Percentiles rank a stretch among this genome's conserved stretches.
Conservation (phyloP, 352 stramenopile species). For the Globisporangium iwayamae region DNA sequence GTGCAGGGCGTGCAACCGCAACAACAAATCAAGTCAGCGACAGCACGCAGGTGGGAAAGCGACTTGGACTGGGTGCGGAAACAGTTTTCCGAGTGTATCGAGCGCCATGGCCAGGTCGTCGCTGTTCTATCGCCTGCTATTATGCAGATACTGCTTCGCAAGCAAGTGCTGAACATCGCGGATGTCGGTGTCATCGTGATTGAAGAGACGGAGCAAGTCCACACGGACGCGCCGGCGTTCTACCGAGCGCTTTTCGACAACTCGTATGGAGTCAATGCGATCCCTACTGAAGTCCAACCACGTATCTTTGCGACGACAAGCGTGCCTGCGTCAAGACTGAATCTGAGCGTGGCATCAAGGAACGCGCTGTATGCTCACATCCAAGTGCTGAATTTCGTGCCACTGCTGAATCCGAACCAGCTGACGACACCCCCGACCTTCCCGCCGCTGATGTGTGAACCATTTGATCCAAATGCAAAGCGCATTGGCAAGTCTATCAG, state of each 20-base stretch:
- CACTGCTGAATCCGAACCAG: conserved; percentile 27
- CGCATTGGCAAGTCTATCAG: neutral
- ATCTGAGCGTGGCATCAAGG: conserved; percentile 26
- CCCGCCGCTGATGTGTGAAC: conserved; percentile 49
- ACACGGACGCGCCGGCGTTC: conserved; percentile 56
- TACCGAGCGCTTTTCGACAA: conserved; percentile 35
- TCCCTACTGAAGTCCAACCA: conserved; percentile 4
- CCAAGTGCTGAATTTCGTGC: conserved; percentile 58
- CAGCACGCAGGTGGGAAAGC: conserved; percentile 21
- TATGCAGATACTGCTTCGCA: conserved; percentile 39
- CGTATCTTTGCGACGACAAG: conserved; percentile 62
- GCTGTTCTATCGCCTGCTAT: conserved; percentile 43
- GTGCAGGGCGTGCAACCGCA: neutral
- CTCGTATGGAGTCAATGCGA: conserved; percentile 11
- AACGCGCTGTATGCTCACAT: conserved; percentile 67
- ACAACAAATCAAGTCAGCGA: neutral
- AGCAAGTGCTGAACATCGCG: conserved; percentile 18
- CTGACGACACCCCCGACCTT: conserved; percentile 19
- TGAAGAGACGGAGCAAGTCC: conserved; percentile 63
- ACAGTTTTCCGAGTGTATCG: conserved; percentile 16
- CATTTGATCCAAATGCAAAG: conserved; percentile 24
- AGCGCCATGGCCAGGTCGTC: conserved; percentile 25
- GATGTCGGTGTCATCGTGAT: conserved; percentile 52
- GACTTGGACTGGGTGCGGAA: conserved; percentile 16
- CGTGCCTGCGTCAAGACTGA: conserved; percentile 45